A percentile compares a stretch with the other conserved stretches of the same genome.
These are phyloP conservation scores for Clohesyomyces aquaticus DNA, from an alignment of 495 filamentous ascomycete genomes.

Conservation along the genomic window DNA sequence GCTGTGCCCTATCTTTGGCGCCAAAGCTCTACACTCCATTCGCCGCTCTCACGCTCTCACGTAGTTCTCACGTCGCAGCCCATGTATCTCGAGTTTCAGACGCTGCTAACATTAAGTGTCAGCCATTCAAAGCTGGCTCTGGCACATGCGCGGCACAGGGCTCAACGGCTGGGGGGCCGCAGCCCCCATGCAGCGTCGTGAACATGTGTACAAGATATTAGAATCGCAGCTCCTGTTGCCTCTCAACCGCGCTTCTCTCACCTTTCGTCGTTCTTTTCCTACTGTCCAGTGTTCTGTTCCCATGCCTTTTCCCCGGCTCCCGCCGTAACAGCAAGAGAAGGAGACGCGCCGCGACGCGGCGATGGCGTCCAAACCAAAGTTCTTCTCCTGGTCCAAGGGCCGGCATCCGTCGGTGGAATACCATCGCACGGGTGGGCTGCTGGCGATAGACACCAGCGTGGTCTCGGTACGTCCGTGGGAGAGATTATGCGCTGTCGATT, in stretches of 20 bases:
- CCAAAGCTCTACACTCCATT: too few relatives aligned
- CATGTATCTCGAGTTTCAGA: too few relatives aligned
- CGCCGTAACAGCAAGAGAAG: not conserved
- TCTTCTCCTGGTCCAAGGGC: constrained; percentile 49
- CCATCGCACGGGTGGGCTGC: constrained; percentile 33
- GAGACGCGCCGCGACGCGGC: constrained; percentile 9
- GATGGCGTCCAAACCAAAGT: constrained; percentile 44
- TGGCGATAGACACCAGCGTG: constrained; percentile 35
- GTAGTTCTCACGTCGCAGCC: too few relatives aligned
- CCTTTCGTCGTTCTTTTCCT: constrained; percentile 13
- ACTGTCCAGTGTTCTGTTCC: constrained; percentile 3
- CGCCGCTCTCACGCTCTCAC: too few relatives aligned
- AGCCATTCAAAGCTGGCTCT: not conserved
- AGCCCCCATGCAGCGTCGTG: not conserved
- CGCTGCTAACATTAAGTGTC: not conserved
- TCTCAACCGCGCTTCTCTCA: constrained; percentile 2
- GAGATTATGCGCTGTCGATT: constrained; percentile 34
- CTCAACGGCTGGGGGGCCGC: not conserved
- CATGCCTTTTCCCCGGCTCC: constrained; percentile 16
- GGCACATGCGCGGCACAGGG: too few relatives aligned
- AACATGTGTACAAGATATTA: constrained; percentile 9
- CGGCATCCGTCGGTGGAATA: constrained; percentile 35
- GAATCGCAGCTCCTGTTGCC: not conserved
- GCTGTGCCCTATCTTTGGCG: too few relatives aligned
- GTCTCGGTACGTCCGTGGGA: too few relatives aligned